Evolutionary conservation across 148 eudicot species (phyloP), one percentile per base, ranked within the genome.

Genomic region (Silene conica): DNA sequence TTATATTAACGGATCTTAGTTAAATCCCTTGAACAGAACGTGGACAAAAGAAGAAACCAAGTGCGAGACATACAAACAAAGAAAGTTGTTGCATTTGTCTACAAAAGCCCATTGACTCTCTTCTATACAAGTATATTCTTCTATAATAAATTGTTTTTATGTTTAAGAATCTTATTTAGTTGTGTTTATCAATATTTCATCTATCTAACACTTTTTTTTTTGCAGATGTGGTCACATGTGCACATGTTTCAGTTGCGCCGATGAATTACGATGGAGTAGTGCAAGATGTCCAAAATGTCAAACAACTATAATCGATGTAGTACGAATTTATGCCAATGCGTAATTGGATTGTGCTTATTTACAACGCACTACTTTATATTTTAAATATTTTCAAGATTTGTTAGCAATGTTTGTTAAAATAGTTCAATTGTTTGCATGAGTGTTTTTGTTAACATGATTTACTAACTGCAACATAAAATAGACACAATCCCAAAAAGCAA

Each of bases 171-270:
- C 11, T 50, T 50, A 12, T 50, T 14, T 12, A 48, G 16, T 50
- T 48, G 14, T 64, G 5, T 63, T 12, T 23, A 12, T 3, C 5
- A 63, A 59, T 31, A 21, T 4, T 8, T 19, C 8, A 19, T 11
- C 3, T 2, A 0, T 7, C 65, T 22, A 22, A 25, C 16, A 12
- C 0, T 14, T 34, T 34, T 15, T 28, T 7, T 64, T 78, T 22
- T 60, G 31, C 86, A 92, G 98, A 82, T 93, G 98, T 76, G 98
- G 98, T 70, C 96, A 93, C 73, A 93, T 93, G 94, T 93, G 98
- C 82, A 86, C 96, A 10, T 93, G 98, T 69, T 87, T 82, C 79
- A 63, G 82, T 22, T 93, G 98, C 61, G 96, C 90, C 11, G 82
- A 81, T 55, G 87, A 90, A 71, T 34, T 90, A 71, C 90, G 80